phyloP scores from a whole-genome alignment of 1,139 yeast species.

The Suhomyces atakaporum region DNA sequence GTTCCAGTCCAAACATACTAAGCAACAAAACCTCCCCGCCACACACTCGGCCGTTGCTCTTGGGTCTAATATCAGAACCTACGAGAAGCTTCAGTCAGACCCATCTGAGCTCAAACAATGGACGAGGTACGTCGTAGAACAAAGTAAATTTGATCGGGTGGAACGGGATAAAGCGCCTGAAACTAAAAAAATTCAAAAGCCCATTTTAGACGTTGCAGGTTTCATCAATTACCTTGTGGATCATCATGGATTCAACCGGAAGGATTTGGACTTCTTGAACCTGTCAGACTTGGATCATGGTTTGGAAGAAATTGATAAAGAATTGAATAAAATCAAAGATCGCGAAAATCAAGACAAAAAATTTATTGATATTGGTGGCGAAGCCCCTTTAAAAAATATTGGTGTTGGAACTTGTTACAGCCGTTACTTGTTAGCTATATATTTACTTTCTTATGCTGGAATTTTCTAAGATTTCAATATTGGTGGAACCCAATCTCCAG shows the following conservation, averaged over 20 bases:
- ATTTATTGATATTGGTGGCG: slow-evolving; percentile 40
- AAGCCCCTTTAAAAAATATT: slow-evolving; percentile 12
- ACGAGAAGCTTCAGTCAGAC: slow-evolving; percentile 26
- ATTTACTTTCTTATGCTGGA: slow-evolving; percentile 4
- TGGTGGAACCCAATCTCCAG: slow-evolving; percentile 70
- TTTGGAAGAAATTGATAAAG: slow-evolving; percentile 39
- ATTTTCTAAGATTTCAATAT: slow-evolving; percentile 46
- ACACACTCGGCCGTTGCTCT: neutral
- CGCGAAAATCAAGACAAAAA: slow-evolving; percentile 16
- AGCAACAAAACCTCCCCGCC: neutral
- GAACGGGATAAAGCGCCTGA: no score
- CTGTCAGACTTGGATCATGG: slow-evolving; percentile 36
- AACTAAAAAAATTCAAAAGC: no score
- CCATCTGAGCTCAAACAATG: slow-evolving; percentile 27
- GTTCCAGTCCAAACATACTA: slow-evolving; percentile 5
- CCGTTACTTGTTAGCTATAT: neutral
- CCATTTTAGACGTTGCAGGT: slow-evolving; percentile 27
- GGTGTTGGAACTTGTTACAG: neutral
- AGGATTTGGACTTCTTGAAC: slow-evolving; percentile 32
- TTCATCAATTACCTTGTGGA: slow-evolving; percentile 31
- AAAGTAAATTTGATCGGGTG: slow-evolving; percentile 8
- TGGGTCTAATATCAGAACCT: slow-evolving; percentile 24
- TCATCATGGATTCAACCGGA: slow-evolving; percentile 32
- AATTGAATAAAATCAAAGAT: slow-evolving; percentile 33
- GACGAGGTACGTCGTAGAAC: slow-evolving; percentile 27